A percentile compares a stretch with the other conserved stretches of the same genome.
Conservation (phyloP, 2,329 filamentous ascomycete genomes). For the Exophiala viscosa region DNA sequence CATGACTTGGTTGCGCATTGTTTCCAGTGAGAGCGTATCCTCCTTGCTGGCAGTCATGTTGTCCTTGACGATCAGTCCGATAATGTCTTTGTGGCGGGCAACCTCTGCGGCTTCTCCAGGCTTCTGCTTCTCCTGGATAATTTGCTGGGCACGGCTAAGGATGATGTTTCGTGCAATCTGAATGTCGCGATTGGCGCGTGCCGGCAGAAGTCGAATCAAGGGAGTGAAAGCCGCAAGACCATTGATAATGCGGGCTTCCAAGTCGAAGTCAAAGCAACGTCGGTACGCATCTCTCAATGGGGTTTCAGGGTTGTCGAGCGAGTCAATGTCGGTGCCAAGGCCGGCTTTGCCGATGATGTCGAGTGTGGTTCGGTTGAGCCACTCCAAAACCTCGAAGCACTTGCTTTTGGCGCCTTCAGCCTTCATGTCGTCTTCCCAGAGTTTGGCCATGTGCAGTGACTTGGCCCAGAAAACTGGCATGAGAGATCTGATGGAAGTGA, state of each 20-base stretch:
- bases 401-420: slow-evolving; percentile 30
- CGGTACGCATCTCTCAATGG: slow-evolving; percentile 40
- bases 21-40: slow-evolving; percentile 31
- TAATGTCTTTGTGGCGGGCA: slow-evolving; percentile 36
- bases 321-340: slow-evolving; percentile 42
- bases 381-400: slow-evolving; percentile 40
- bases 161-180: slow-evolving; percentile 37
- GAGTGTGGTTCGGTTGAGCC: slow-evolving; percentile 44
- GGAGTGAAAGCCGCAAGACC: slow-evolving; percentile 46
- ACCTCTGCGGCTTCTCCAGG: slow-evolving; percentile 32
- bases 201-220: slow-evolving; percentile 38
- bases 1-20: slow-evolving; percentile 38
- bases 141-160: slow-evolving; percentile 36
- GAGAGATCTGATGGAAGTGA: slow-evolving; percentile 38
- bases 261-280: slow-evolving; percentile 34
- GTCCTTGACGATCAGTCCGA: slow-evolving; percentile 42
- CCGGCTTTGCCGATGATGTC: slow-evolving; percentile 45
- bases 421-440: slow-evolving; percentile 38
- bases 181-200: slow-evolving; percentile 41
- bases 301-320: slow-evolving; percentile 37
- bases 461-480: slow-evolving; percentile 43
- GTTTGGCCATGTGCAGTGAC: slow-evolving; percentile 42
- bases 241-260: slow-evolving; percentile 37
- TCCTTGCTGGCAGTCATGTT: slow-evolving; percentile 34
- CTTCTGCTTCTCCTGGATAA: slow-evolving; percentile 37